A percentile compares a stretch with the other conserved stretches of the same genome.
These are phyloP conservation scores for Naganishia antarctica DNA, from an alignment of 768 basidiomycete genomes.

Conservation along the genomic window DNA sequence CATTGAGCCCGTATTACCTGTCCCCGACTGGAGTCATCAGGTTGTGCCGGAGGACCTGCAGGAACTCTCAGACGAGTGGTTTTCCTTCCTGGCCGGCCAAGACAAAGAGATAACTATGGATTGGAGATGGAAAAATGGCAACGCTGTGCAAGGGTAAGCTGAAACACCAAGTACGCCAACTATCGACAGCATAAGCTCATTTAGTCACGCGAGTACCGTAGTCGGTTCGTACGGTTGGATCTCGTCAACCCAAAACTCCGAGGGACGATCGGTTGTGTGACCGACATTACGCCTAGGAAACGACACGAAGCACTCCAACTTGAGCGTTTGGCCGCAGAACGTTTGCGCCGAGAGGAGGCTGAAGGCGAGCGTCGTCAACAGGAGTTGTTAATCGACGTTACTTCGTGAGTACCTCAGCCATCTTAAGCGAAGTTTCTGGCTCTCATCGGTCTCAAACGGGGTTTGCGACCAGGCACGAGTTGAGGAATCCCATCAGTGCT, in stretches of 20 bases:
- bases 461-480: slow-evolving; percentile 46
- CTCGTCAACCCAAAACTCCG: slow-evolving; percentile 31
- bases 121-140: slow-evolving; percentile 42
- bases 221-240: slow-evolving; percentile 38
- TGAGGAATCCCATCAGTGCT: slow-evolving; percentile 47
- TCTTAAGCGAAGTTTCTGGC: not conserved
- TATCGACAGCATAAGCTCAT: too few species aligned
- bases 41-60: slow-evolving; percentile 29
- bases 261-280: slow-evolving; percentile 40
- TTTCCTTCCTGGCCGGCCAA: slow-evolving; percentile 27
- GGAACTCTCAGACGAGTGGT: slow-evolving; percentile 28
- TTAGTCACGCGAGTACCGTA: too few species aligned
- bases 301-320: slow-evolving; percentile 34
- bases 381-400: slow-evolving; percentile 49
- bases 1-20: not conserved
- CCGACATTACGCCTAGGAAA: slow-evolving; percentile 34
- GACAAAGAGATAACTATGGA: slow-evolving; percentile 30
- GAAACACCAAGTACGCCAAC: too few species aligned
- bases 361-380: slow-evolving; percentile 46
- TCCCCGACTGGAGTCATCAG: slow-evolving; percentile 33
- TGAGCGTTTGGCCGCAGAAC: slow-evolving; percentile 39
- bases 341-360: slow-evolving; percentile 36
- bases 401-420: slow-evolving; percentile 23
- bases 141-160: slow-evolving; percentile 30
- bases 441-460: too few species aligned